Percentiles rank a stretch among this genome's conserved stretches.
Evolutionary conservation across 2,329 filamentous ascomycete genomes (phyloP).

Genomic region (Arthrobotrys musiformis): DNA sequence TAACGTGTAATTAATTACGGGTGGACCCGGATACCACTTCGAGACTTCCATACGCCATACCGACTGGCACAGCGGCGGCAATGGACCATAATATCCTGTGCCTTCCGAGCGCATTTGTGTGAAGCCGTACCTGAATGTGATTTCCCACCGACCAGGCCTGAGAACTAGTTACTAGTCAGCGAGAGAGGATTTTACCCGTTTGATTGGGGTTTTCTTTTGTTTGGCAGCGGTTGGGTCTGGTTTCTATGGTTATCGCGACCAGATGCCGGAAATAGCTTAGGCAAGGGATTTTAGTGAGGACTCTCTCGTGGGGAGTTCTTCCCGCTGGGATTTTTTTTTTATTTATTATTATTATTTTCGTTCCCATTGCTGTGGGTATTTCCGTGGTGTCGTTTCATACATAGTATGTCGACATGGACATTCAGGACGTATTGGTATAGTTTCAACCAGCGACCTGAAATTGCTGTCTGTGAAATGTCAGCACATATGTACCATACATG

Average conservation of each 20-base stretch:
- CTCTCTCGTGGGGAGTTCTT: conserved; percentile 22
- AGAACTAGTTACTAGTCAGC: too few relatives aligned
- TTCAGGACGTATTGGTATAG: too few relatives aligned
- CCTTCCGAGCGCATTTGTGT: too few relatives aligned
- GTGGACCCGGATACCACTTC: background rate
- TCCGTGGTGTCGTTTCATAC: background rate
- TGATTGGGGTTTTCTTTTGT: conserved; percentile 2
- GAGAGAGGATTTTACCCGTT: background rate
- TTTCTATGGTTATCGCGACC: conserved; percentile 55
- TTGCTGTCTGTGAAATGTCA: too few relatives aligned
- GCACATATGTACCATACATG: background rate
- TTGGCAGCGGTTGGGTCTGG: conserved; percentile 40
- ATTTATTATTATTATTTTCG: background rate
- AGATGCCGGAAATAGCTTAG: conserved; percentile 40
- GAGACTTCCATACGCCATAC: background rate
- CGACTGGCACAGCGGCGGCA: background rate
- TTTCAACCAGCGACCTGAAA: background rate
- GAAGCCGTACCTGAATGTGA: too few relatives aligned
- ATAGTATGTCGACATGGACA: background rate
- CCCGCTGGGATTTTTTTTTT: conserved; percentile 16
- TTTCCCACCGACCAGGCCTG: background rate
- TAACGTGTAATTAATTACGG: background rate
- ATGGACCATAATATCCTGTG: conserved; percentile 13
- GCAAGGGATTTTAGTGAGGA: background rate
- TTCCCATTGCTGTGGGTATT: conserved; percentile 13